Percentiles rank a stretch among this genome's conserved stretches.
These are phyloP conservation scores for Pezicula neosporulosa DNA, from an alignment of 2,329 filamentous ascomycete species.

Conservation along the genomic window DNA sequence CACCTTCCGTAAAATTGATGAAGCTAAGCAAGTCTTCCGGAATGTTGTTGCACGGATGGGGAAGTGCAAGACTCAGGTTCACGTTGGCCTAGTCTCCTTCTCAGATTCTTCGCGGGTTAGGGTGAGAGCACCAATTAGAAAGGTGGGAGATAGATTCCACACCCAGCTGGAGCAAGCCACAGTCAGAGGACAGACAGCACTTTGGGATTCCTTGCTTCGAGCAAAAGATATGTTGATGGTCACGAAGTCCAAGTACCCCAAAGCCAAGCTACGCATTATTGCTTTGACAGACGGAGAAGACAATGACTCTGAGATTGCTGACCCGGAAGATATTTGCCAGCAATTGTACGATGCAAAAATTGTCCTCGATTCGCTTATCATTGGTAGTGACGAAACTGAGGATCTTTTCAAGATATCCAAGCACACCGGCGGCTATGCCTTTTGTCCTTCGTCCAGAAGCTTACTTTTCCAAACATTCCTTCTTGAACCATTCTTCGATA, in stretches of 20 bases:
- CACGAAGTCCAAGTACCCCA: neutral
- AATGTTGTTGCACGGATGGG: neutral
- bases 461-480: conserved; percentile 6
- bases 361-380: conserved; percentile 3
- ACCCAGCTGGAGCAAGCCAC: neutral
- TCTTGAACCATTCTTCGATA: conserved; percentile 4
- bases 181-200: neutral
- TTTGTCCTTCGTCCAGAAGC: neutral
- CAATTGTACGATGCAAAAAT: conserved; percentile 1
- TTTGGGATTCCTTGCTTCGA: neutral
- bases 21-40: neutral
- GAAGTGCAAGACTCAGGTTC: neutral
- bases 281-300: conserved; percentile 5
- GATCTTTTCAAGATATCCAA: conserved; percentile 4
- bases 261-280: conserved; percentile 5
- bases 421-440: conserved; percentile 6
- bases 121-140: neutral
- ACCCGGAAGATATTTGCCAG: neutral
- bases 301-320: neutral
- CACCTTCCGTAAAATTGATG: neutral
- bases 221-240: neutral
- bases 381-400: neutral
- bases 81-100: neutral
- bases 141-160: neutral
- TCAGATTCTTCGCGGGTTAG: neutral